Percentiles rank a stretch among this genome's conserved stretches.
Conservation (phyloP, 108 stramenopile species). For the Nitzschia inconspicua region DNA sequence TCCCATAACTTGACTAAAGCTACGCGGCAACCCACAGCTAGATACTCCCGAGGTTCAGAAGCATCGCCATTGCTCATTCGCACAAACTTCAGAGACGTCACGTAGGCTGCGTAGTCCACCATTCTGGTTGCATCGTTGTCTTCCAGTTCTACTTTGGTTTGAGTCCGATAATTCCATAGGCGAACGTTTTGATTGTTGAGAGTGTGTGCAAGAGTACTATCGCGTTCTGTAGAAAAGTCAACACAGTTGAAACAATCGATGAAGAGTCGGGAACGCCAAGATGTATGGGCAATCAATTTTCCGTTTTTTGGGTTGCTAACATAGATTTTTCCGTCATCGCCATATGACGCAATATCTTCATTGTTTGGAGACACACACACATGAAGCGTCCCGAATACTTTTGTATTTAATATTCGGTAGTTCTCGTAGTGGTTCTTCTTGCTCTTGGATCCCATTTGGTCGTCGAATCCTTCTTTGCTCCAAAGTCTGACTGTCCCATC, state of each 20-base stretch:
- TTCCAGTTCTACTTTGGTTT: neutral
- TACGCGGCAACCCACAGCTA: constrained; percentile 4
- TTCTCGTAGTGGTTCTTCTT: too few relatives aligned
- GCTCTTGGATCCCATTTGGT: neutral
- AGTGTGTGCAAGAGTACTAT: neutral
- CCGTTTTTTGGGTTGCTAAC: too few relatives aligned
- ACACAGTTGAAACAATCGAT: constrained; percentile 8
- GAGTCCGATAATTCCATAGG: constrained; percentile 7
- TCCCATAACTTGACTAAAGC: constrained; percentile 12
- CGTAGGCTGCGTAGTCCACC: constrained; percentile 1
- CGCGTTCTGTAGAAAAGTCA: neutral
- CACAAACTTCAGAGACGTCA: neutral
- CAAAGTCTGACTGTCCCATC: constrained; percentile 15
- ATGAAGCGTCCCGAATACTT: too few relatives aligned
- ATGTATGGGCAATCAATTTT: too few relatives aligned
- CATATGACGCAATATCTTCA: too few relatives aligned
- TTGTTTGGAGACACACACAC: too few relatives aligned
- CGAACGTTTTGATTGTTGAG: constrained; percentile 15
- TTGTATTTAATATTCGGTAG: too few relatives aligned
- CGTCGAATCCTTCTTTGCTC: constrained; percentile 4
- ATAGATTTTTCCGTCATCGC: too few relatives aligned
- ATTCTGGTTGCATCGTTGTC: neutral
- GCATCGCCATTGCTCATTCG: neutral
- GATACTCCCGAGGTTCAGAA: neutral
- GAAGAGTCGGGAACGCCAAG: constrained; percentile 26